These are phyloP conservation scores for Colletotrichum sp. DNA, from an alignment of 2,329 filamentous ascomycete species.

Conservation along the genomic window DNA sequence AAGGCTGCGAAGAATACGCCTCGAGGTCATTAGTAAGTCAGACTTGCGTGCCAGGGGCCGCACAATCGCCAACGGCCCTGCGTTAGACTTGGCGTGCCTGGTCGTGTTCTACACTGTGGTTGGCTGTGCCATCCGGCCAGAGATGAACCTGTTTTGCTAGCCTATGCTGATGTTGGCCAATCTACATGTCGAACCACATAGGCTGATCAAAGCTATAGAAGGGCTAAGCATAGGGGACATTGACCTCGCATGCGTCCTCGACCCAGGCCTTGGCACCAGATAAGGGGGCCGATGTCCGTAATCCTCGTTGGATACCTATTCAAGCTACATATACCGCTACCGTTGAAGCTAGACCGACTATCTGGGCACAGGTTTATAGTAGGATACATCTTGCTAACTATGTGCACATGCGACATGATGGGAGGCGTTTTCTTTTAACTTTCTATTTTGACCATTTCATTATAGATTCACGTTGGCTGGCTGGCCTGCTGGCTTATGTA, in stretches of 20 bases:
- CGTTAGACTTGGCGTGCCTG: not conserved
- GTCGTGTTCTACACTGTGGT: not conserved
- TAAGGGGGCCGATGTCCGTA: not conserved
- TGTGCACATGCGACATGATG: too few relatives aligned
- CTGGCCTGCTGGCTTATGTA: too few relatives aligned
- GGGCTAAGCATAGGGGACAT: accelerated
- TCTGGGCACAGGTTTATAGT: not conserved
- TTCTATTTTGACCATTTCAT: too few relatives aligned
- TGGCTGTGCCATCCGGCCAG: accelerated
- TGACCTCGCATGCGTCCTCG: accelerated
- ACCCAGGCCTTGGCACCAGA: not conserved
- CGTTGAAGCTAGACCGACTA: not conserved
- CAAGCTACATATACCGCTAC: not conserved
- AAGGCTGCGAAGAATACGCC: not conserved
- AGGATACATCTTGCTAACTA: too few relatives aligned
- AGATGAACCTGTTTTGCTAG: not conserved
- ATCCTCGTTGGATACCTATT: not conserved
- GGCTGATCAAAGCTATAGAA: not conserved
- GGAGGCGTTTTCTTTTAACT: too few relatives aligned
- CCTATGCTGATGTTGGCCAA: not conserved
- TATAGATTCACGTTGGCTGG: too few relatives aligned
- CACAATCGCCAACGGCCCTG: not conserved
- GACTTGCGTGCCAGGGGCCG: not conserved
- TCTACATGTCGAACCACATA: not conserved
- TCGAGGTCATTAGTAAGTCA: not conserved